A percentile compares a stretch with the other conserved stretches of the same genome.
Evolutionary conservation across 441 rosid genomes (phyloP).

Genomic region (Brassica balearica): DNA sequence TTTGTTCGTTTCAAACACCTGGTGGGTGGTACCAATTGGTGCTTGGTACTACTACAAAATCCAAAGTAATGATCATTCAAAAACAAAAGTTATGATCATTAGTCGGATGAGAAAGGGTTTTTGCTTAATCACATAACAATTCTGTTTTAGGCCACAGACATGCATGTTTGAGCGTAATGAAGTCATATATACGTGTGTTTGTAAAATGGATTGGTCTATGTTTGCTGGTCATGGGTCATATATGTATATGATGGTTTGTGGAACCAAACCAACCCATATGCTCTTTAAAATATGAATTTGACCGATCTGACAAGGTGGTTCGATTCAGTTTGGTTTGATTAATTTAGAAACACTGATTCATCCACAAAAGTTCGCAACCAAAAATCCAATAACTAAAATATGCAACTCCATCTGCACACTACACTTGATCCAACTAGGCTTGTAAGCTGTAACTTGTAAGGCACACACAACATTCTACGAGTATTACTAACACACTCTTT

Average conservation of each 20-base stretch:
- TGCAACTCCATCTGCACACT: background rate
- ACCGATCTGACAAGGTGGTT: constrained; percentile 3
- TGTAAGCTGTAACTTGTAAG: no score
- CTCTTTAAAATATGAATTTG: background rate
- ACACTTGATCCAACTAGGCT: constrained; percentile 15
- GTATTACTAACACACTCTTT: no score
- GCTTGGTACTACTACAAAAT: constrained; percentile 25
- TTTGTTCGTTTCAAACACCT: background rate
- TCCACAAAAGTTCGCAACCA: background rate
- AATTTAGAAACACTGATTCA: background rate
- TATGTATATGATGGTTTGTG: background rate
- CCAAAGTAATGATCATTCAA: constrained; percentile 6
- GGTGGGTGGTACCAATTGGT: constrained; percentile 21
- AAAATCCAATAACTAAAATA: constrained; percentile 14
- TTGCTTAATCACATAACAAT: background rate
- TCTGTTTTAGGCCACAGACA: background rate
- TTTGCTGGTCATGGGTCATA: background rate
- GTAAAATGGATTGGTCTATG: background rate
- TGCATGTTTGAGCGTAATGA: background rate
- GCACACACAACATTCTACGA: no score
- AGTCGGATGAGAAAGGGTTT: constrained; percentile 4
- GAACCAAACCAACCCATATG: constrained; percentile 3
- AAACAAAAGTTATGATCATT: background rate
- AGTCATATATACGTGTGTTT: background rate
- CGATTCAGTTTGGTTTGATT: constrained; percentile 4